These are phyloP conservation scores for Eucalyptus lansdowneana DNA, from an alignment of 345 rosid species.

Conservation along the genomic window DNA sequence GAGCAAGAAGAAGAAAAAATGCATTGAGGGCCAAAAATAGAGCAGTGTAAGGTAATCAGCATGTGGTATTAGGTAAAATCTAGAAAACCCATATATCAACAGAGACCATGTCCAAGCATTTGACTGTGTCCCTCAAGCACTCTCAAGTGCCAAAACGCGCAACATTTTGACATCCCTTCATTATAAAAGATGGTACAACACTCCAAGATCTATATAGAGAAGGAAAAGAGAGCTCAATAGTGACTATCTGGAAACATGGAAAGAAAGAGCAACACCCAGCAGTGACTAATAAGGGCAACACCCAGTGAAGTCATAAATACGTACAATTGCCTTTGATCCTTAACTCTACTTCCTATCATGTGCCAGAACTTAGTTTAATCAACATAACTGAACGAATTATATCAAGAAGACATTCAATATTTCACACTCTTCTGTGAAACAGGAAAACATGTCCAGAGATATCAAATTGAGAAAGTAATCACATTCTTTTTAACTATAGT, in stretches of 20 bases:
- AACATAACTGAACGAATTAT: neutral
- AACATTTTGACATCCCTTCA: neutral
- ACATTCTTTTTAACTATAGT: neutral
- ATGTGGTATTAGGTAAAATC: neutral
- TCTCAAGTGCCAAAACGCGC: neutral
- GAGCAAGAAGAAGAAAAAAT: neutral
- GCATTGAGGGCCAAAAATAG: neutral
- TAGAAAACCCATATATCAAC: neutral
- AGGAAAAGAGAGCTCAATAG: neutral
- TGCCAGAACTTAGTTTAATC: neutral
- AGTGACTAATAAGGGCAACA: neutral
- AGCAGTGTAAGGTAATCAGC: neutral
- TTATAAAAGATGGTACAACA: neutral
- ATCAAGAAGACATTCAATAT: no score
- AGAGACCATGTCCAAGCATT: neutral
- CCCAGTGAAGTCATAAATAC: neutral
- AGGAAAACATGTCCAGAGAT: neutral
- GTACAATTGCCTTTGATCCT: no score
- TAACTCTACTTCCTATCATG: neutral
- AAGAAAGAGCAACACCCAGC: no score
- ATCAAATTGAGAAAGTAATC: neutral
- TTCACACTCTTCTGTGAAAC: neutral
- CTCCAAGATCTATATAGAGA: neutral
- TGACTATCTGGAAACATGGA: neutral
- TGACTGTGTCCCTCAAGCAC: neutral